Evolutionary conservation across 495 filamentous ascomycete genomes (phyloP).

Genomic region (Pseudomonodictys pantanalensis): DNA sequence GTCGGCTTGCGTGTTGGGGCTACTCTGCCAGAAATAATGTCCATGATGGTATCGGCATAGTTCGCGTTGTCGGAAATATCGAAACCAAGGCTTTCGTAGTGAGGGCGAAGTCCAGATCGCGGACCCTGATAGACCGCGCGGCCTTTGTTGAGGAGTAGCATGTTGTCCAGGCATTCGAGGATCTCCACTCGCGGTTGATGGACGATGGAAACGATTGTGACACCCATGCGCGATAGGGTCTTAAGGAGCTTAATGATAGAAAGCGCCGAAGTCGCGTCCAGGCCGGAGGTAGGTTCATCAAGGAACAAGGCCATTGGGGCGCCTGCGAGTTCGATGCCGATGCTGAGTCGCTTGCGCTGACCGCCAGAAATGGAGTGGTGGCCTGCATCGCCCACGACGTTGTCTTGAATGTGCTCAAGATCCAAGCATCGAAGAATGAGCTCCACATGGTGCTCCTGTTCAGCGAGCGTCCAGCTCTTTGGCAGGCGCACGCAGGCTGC

Average conservation of each 20-base stretch:
- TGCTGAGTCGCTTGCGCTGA: slow-evolving; percentile 72
- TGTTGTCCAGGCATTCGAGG: slow-evolving; percentile 48
- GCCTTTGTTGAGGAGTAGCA: slow-evolving; percentile 48
- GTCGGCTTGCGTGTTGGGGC: no score
- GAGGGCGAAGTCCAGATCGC: slow-evolving; percentile 39
- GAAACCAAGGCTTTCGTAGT: slow-evolving; percentile 49
- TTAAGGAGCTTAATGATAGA: slow-evolving; percentile 79
- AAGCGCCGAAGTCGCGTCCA: slow-evolving; percentile 79
- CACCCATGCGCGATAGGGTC: slow-evolving; percentile 71
- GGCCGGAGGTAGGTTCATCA: slow-evolving; percentile 48
- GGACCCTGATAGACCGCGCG: slow-evolving; percentile 46
- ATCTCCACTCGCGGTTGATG: slow-evolving; percentile 61
- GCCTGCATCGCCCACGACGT: slow-evolving; percentile 49
- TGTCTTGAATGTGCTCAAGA: slow-evolving; percentile 40
- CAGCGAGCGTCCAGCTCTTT: slow-evolving; percentile 61
- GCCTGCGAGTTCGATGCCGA: slow-evolving; percentile 86
- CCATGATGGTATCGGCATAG: slow-evolving; percentile 49
- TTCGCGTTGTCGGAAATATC: slow-evolving; percentile 45
- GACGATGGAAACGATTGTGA: slow-evolving; percentile 76
- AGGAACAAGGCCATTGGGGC: slow-evolving; percentile 65
- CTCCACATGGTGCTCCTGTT: slow-evolving; percentile 56
- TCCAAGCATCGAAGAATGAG: slow-evolving; percentile 40
- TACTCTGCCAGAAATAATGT: slow-evolving; percentile 51
- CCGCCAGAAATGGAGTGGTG: slow-evolving; percentile 46
- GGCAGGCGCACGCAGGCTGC: slow-evolving; percentile 79